These are phyloP conservation scores for Acrodontium crateriforme DNA, from an alignment of 2,329 filamentous ascomycete species.

Conservation along the genomic window DNA sequence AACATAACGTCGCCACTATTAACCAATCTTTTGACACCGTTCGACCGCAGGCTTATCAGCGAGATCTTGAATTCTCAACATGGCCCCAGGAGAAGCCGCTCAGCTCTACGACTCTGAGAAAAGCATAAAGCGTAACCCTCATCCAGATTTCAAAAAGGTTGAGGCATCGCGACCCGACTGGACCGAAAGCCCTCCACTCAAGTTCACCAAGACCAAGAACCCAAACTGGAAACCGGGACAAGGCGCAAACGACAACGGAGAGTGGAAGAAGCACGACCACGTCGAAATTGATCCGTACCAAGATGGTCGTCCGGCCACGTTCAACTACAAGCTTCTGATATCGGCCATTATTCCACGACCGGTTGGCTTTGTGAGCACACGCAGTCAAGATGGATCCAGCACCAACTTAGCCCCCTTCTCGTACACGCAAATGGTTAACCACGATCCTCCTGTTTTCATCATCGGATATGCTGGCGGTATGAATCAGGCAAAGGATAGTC, in stretches of 20 bases:
- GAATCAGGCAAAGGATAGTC: conserved; percentile 59
- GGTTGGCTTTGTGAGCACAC: conserved; percentile 51
- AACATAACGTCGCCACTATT: no score
- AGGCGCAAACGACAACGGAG: conserved; percentile 47
- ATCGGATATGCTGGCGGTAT: conserved; percentile 45
- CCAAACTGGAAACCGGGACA: conserved; percentile 53
- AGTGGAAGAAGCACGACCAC: conserved; percentile 43
- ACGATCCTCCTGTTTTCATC: conserved; percentile 76
- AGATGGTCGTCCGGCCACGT: conserved; percentile 48
- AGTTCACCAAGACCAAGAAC: conserved; percentile 48
- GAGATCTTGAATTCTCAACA: no score
- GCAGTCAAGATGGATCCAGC: conserved; percentile 44
- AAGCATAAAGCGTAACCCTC: conserved; percentile 47
- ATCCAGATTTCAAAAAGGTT: conserved; percentile 61
- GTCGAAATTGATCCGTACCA: conserved; percentile 70
- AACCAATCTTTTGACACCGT: conserved; percentile 1
- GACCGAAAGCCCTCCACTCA: conserved; percentile 35
- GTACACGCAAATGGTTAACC: conserved; percentile 71
- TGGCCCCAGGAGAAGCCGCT: conserved; percentile 7
- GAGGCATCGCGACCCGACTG: conserved; percentile 53
- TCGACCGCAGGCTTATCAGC: not conserved
- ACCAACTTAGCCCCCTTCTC: conserved; percentile 78
- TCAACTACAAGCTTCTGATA: conserved; percentile 90
- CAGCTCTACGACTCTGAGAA: no score
- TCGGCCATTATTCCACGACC: conserved; percentile 70